A percentile compares a stretch with the other conserved stretches of the same genome.
These are phyloP conservation scores for Garcileccinum viscosum DNA, from an alignment of 1,284 basidiomycete genomes.

Conservation along the genomic window DNA sequence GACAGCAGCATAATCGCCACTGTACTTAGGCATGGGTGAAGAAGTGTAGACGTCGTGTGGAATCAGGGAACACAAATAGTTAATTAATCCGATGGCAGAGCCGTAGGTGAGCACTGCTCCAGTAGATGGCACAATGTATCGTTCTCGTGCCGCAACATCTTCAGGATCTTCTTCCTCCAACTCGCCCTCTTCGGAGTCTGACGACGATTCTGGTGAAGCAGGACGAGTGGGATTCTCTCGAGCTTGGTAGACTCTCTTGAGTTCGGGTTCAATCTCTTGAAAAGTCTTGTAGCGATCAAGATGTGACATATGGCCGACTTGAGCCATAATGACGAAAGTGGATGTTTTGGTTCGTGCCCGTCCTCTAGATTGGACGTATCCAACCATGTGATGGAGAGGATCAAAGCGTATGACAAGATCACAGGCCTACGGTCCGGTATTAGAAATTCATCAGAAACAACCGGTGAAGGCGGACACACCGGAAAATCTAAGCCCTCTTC, in stretches of 20 bases:
- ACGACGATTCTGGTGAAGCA: constrained; percentile 33
- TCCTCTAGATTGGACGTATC: constrained; percentile 84
- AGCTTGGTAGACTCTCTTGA: constrained; percentile 66
- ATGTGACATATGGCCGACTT: constrained; percentile 60
- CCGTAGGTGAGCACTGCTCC: constrained; percentile 81
- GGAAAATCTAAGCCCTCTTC: constrained; percentile 90
- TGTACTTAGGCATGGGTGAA: constrained; percentile 62
- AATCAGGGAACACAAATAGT: constrained; percentile 76
- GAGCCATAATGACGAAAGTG: constrained; percentile 80
- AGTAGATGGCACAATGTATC: constrained; percentile 71
- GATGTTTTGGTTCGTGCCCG: constrained; percentile 78
- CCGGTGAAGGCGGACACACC: constrained; percentile 43
- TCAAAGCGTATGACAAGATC: constrained; percentile 87
- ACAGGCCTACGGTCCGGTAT: constrained; percentile 60
- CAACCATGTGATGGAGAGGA: constrained; percentile 76
- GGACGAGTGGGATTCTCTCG: constrained; percentile 45
- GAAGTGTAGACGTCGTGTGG: constrained; percentile 74
- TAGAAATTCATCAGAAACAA: background rate
- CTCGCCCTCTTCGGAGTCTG: constrained; percentile 41
- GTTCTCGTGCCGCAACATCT: constrained; percentile 70
- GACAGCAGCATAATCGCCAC: constrained; percentile 60
- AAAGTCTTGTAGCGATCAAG: constrained; percentile 64
- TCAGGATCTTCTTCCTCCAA: constrained; percentile 52
- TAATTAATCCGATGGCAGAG: constrained; percentile 71
- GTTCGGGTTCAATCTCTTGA: constrained; percentile 63